Base-by-base conservation (phyloP, 805 yeast genomes). In the Saturnispora zaruensis region DNA sequence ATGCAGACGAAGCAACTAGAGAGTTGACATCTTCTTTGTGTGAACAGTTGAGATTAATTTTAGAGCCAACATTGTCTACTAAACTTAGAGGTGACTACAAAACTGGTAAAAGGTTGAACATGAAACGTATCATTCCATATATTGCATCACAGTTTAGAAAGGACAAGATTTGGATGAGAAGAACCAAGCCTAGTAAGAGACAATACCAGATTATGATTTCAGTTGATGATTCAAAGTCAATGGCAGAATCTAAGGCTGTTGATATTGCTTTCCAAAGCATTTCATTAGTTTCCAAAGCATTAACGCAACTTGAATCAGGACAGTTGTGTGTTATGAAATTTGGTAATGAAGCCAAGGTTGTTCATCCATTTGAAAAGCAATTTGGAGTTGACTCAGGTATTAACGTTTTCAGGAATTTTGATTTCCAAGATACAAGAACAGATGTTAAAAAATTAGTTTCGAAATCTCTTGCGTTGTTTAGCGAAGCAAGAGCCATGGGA, bases 141-240 rank as follows among this genome's bases (percentile, higher is more conserved):
- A 93, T 93, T 72, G 99, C 99, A 0, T 87, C 96, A 36, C 96
- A 89, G 61, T 93, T 88, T 78, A 82, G 96, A 61, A 93, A 93
- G 66, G 99, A 93, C 66, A 93, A 93, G 73, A 93, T 93, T 51
- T 93, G 99, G 99, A 76, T 93, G 69, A 80, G 96, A 64, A 80
- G 99, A 67, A 89, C 97, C 6, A 91, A 93, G 64, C 99, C 99
- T 50, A 86, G 95, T 57, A 93, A 93, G 72, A 82, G 99, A 61
- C 93, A 90, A 64, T 93, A 93, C 66, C 99, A 93, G 71, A 87
- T 93, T 54, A 87, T 95, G 96, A 85, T 93, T 56, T 90, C 99
- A 1, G 85, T 93, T 44, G 99, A 93, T 70, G 96, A 93, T 64
- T 93, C 99, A 28, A 89, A 87, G 66, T 91, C 98, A 1, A 93